Base-by-base conservation (phyloP, 257 asterid genomes). In the Lantana camara region DNA sequence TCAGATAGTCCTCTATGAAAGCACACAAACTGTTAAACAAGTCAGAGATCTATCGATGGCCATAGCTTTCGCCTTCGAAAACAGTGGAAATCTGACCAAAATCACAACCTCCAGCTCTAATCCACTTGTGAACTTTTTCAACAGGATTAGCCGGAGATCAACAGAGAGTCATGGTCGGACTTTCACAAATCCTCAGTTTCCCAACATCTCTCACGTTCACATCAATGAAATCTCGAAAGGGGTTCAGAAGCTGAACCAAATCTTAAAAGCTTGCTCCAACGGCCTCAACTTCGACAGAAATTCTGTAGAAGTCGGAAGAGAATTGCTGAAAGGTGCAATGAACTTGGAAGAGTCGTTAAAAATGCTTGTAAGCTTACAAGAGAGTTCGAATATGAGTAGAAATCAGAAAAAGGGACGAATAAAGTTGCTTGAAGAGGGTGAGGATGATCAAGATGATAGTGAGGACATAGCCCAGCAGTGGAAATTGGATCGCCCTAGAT, bases 271-370 rank as follows among this genome's bases (percentile, higher is more conserved):
- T 1, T 83, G 88, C 70, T 58, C 96, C 56, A 79, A 86, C 54
- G 95, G 94, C 54, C 53, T 71, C 40, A 82, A 74, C 77, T 69
- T 84, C 20, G 85, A 91, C 60, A 66, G 78, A 46, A 81, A 81
- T 67, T 88, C 96, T 0, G 71, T 84, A 15, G 85, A 91, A 71
- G 78, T 88, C n/a, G 98, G 96, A 32, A 79, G 76, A 67, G 91
- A 88, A 8, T 76, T 91, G 74, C 23, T 91, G 75, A 84, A 82
- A 80, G 98, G 98, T 5, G 91, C 98, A 17, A 71, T 80, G 73
- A 83, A 91, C 63, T 80, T 91, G 83, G 98, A 91, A 63, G 91
- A 89, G 78, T 83, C 96, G 34, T 68, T 91, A 7, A 82, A 94
- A 50, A 73, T 84, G 92, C 90, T 91, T 3, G 90, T 78, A 10